Percentiles rank a stretch among this genome's conserved stretches.
Evolutionary conservation across 2,329 filamentous ascomycete genomes (phyloP).

Genomic region (Alternaria tenuissima): DNA sequence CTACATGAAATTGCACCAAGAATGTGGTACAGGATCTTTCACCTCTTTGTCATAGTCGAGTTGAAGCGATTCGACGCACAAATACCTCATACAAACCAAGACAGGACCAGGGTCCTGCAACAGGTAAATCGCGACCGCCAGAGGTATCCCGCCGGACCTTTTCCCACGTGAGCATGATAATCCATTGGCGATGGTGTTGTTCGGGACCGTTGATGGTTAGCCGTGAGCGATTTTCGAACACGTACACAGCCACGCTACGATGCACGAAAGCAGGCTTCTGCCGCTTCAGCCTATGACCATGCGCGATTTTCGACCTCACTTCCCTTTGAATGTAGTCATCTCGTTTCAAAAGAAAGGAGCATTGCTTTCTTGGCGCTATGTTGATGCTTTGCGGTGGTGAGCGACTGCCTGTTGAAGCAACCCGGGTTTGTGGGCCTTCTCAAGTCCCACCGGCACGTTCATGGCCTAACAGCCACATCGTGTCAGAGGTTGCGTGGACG

Average conservation of each 20-base stretch:
- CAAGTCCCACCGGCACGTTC: background rate
- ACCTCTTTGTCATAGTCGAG: slow-evolving; percentile 14
- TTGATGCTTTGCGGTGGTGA: background rate
- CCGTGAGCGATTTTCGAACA: slow-evolving; percentile 33
- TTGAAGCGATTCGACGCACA: slow-evolving; percentile 31
- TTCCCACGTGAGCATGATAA: slow-evolving; percentile 23
- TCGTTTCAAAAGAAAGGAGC: background rate
- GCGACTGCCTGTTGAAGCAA: slow-evolving; percentile 7
- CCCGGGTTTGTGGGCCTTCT: background rate
- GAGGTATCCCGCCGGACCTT: slow-evolving; percentile 13
- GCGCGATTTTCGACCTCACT: slow-evolving; percentile 13
- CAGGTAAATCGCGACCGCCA: slow-evolving; percentile 20
- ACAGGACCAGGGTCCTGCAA: slow-evolving; percentile 15
- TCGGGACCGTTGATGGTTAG: slow-evolving; percentile 36
- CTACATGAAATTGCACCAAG: slow-evolving; percentile 8
- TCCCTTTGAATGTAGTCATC: background rate
- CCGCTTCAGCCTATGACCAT: slow-evolving; percentile 7
- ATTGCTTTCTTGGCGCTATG: background rate
- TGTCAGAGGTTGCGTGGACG: background rate
- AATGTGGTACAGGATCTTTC: slow-evolving; percentile 12
- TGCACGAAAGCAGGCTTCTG: slow-evolving; percentile 12
- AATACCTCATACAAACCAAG: slow-evolving; percentile 31
- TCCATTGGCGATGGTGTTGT: slow-evolving; percentile 15
- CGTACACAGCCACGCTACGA: slow-evolving; percentile 28
- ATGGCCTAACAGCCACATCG: background rate